Base-by-base conservation (phyloP, 129 eudicot genomes). In the Helichrysum umbraculigerum region DNA sequence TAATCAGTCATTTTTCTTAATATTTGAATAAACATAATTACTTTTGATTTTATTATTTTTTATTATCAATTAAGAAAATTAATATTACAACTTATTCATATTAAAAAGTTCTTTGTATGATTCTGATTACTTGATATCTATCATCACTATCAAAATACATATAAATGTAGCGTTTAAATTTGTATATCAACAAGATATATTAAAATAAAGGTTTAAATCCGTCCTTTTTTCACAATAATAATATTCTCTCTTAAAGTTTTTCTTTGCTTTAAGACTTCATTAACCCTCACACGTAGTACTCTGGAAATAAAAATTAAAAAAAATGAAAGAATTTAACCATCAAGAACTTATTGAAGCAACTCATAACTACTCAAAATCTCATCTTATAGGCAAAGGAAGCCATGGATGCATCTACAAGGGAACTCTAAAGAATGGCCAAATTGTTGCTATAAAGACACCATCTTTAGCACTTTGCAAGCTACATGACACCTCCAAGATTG, bases 321-420 rank as follows among this genome's bases (percentile, higher is more conserved):
- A 30, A 72, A 90, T 88, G 91, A 72, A 81, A 33, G 86, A 80
- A 39, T 92, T 76, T 66, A 76, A 63, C 44, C 85, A 82, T 30
- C 82, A 89, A 83, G 88, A 89, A 62, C 86, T 92, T 59, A 83
- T 76, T 62, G 84, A 28, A 84, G 96, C 98, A 14, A 92, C 98
- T 15, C 35, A 86, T 0, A 79, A 78, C 81, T 92, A 86, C 82
- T 89, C 91, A 54, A 73, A 82, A 14, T 82, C 91, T 6, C 50
- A 71, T 74, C 70, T 92, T 17, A 77, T 89, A 29, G 98, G 93
- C 56, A 87, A 78, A 87, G 98, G 98, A 67, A 92, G 98, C 82
- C 98, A 92, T 83, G 98, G 98, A 34, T 77, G 84, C 68, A 87
- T 92, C 66, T 92, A 92, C 81, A 82, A 81, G 75, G 98, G 87